Evolutionary conservation across 768 basidiomycete genomes (phyloP).

Genomic region (Dendrothele bispora): DNA sequence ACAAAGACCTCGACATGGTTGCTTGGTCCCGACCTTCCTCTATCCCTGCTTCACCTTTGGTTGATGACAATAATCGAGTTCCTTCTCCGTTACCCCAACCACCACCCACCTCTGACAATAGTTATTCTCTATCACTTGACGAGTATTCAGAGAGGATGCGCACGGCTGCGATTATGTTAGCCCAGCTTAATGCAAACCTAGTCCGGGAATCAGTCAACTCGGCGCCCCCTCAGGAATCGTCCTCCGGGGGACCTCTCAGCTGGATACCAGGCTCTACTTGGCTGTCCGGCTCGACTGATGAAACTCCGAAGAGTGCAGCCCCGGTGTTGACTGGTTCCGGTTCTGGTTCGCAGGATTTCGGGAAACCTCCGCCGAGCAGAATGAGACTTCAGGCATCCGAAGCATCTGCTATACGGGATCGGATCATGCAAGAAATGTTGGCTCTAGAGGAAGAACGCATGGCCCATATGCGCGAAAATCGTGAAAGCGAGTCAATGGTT

Average conservation of each 20-base stretch:
- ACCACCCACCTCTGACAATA: not conserved
- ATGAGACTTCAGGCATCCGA: constrained; percentile 80
- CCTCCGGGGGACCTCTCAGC: constrained; percentile 33
- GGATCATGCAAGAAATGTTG: constrained; percentile 99
- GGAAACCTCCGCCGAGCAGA: constrained; percentile 40
- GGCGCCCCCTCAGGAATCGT: constrained; percentile 10
- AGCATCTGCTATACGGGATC: constrained; percentile 86
- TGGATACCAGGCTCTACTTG: constrained; percentile 60
- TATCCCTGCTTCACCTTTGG: constrained; percentile 33
- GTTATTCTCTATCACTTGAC: constrained; percentile 67
- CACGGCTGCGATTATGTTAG: constrained; percentile 97
- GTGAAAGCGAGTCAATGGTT: constrained; percentile 68
- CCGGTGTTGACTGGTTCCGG: constrained; percentile 9
- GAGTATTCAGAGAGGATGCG: constrained; percentile 99
- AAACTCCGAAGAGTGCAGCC: constrained; percentile 21
- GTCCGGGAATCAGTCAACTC: constrained; percentile 48
- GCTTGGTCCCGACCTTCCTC: constrained; percentile 75
- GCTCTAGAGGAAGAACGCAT: constrained; percentile 95
- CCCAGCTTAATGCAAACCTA: constrained; percentile 87
- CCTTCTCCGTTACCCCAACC: not conserved
- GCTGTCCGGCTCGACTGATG: constrained; percentile 32
- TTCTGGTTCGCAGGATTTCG: constrained; percentile 6
- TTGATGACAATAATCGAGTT: constrained; percentile 3
- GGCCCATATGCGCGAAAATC: constrained; percentile 80
- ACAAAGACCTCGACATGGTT: constrained; percentile 84